Evolutionary conservation across 106 monocot species (phyloP).

Genomic region (Narthecium ossifragum): DNA sequence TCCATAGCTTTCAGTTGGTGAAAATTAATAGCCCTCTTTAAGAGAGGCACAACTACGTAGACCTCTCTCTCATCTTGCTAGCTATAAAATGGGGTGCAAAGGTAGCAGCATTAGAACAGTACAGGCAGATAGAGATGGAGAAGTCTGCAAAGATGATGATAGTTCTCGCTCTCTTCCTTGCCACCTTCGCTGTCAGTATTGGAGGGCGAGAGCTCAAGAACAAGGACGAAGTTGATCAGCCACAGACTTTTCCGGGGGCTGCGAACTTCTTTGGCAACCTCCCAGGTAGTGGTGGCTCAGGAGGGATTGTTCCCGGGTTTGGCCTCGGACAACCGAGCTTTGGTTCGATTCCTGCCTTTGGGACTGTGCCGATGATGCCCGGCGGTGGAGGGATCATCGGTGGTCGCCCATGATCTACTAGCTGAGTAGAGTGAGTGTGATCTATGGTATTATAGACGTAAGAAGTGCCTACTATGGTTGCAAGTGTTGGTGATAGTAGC

Average conservation of each 20-base stretch:
- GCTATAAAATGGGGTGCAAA: neutral
- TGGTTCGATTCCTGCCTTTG: neutral
- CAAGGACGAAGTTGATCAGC: slow-evolving; percentile 6
- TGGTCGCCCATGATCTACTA: too few relatives aligned
- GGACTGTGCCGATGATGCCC: neutral
- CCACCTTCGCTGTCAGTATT: slow-evolving; percentile 1
- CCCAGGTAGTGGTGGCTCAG: neutral
- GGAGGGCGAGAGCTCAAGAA: slow-evolving; percentile 11
- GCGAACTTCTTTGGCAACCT: neutral
- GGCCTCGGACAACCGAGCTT: neutral
- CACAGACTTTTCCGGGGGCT: slow-evolving; percentile 2
- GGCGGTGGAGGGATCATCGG: neutral
- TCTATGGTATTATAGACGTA: neutral
- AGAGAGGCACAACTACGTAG: neutral
- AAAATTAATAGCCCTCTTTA: neutral
- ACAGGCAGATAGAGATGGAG: neutral
- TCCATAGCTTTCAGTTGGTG: slow-evolving; percentile 5
- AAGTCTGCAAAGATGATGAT: slow-evolving; percentile 6
- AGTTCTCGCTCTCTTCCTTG: slow-evolving; percentile 10
- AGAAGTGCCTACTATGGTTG: too few relatives aligned
- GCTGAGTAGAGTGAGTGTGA: neutral
- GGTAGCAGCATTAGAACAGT: neutral
- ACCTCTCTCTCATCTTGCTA: neutral
- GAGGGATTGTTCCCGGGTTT: neutral
- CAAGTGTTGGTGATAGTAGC: too few relatives aligned